These are phyloP conservation scores for Xanthoparmelia taractica DNA, from an alignment of 495 filamentous ascomycete genomes.

Conservation along the genomic window DNA sequence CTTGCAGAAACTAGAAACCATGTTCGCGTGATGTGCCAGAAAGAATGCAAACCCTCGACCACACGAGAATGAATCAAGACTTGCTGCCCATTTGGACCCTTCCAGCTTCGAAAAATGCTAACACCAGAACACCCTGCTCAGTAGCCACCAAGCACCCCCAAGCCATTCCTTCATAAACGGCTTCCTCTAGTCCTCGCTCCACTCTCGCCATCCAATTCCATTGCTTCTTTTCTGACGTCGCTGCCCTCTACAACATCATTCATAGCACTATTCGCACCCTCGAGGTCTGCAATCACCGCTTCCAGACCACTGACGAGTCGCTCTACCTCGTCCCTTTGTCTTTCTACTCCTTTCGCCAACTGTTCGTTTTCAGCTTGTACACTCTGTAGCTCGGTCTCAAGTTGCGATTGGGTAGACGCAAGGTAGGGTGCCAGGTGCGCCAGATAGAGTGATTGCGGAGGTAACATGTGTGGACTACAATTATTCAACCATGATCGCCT, in stretches of 20 bases:
- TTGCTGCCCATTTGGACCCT: not conserved
- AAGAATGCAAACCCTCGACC: too few species aligned
- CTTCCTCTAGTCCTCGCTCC: slow-evolving; percentile 25
- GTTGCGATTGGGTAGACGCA: slow-evolving; percentile 47
- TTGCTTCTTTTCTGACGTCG: slow-evolving; percentile 37
- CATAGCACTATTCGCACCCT: slow-evolving; percentile 50
- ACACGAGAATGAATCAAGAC: not conserved
- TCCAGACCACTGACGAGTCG: slow-evolving; percentile 57
- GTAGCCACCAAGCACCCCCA: not conserved
- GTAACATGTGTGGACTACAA: slow-evolving; percentile 66
- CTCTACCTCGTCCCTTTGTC: slow-evolving; percentile 69
- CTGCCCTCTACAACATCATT: slow-evolving; percentile 36
- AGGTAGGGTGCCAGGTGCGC: slow-evolving; percentile 68
- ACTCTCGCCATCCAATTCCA: slow-evolving; percentile 41
- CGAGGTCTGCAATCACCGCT: slow-evolving; percentile 59
- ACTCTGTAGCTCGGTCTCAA: slow-evolving; percentile 54
- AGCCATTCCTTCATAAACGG: slow-evolving; percentile 8
- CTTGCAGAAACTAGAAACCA: slow-evolving; percentile 1
- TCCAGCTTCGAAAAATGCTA: not conserved
- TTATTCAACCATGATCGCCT: not conserved
- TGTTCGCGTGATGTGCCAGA: slow-evolving; percentile 1
- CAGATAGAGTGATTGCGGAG: slow-evolving; percentile 54
- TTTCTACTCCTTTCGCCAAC: slow-evolving; percentile 53
- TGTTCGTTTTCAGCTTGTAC: slow-evolving; percentile 57
- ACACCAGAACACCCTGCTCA: not conserved